Conservation (phyloP, 1,139 yeast genomes). For the Debaryomyces subglobosus region DNA sequence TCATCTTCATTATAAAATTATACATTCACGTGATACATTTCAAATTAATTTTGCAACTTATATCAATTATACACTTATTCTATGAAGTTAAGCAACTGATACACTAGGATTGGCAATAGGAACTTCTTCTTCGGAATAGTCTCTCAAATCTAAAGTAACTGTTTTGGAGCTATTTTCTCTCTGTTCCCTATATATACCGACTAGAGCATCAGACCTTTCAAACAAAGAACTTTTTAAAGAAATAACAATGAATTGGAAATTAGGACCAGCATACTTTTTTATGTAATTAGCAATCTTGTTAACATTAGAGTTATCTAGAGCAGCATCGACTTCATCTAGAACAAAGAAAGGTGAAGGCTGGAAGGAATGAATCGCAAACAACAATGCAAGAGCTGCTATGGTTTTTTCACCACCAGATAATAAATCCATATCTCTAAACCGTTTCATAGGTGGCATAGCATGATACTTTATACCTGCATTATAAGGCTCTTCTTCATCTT, state of each 20-base stretch:
- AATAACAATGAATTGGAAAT: slow-evolving; percentile 90
- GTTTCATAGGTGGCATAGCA: slow-evolving; percentile 95
- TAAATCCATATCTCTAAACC: slow-evolving; percentile 91
- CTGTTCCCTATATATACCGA: slow-evolving; percentile 92
- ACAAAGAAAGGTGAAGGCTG: slow-evolving; percentile 97
- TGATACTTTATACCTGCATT: slow-evolving; percentile 82
- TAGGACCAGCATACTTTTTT: slow-evolving; percentile 71
- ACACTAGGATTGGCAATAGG: slow-evolving; percentile 18
- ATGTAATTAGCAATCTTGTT: slow-evolving; percentile 84
- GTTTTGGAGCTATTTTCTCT: slow-evolving; percentile 74
- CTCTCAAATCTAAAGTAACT: slow-evolving; percentile 70
- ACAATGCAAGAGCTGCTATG: slow-evolving; percentile 89
- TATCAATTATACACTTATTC: not conserved
- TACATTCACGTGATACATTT: not conserved
- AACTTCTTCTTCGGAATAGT: slow-evolving; percentile 52
- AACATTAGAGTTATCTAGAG: slow-evolving; percentile 89
- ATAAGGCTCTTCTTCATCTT: slow-evolving; percentile 90
- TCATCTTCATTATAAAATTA: not conserved
- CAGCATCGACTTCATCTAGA: slow-evolving; percentile 96
- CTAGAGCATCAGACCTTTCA: slow-evolving; percentile 86
- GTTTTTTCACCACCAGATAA: slow-evolving; percentile 97
- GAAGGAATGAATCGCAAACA: slow-evolving; percentile 88
- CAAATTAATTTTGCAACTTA: not conserved
- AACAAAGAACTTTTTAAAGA: slow-evolving; percentile 86
- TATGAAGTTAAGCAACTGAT: slow-evolving; percentile 6